Conservation (phyloP, 2,329 filamentous ascomycete genomes). For the Nemania sp. region DNA sequence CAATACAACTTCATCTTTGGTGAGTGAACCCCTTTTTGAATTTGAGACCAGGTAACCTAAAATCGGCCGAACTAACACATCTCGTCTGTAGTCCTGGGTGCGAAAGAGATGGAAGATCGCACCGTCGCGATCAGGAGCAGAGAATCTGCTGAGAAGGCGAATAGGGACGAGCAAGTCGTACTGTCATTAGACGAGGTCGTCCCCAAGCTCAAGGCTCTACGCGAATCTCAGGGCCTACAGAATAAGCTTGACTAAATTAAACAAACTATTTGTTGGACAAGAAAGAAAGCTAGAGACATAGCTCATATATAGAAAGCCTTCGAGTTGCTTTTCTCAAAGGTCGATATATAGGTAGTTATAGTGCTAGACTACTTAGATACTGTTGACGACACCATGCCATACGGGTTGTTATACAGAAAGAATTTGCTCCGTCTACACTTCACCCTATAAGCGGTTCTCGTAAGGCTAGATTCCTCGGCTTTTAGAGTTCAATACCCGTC, state of each 20-base stretch:
- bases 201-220: slow-evolving; percentile 27
- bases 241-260: slow-evolving; percentile 24
- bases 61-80: not conserved
- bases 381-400: slow-evolving; percentile 6
- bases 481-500: too few species aligned
- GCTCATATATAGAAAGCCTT: not conserved
- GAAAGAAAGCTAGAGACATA: not conserved
- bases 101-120: slow-evolving; percentile 34
- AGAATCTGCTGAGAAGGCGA: slow-evolving; percentile 32
- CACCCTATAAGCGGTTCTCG: too few species aligned
- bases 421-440: not conserved
- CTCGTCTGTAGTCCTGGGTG: slow-evolving; percentile 31
- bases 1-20: slow-evolving; percentile 86
- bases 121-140: slow-evolving; percentile 36
- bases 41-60: not conserved
- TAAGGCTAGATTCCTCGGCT: too few species aligned
- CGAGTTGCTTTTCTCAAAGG: not conserved
- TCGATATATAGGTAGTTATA: slow-evolving; percentile 2
- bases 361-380: slow-evolving; percentile 12
- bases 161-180: slow-evolving; percentile 33
- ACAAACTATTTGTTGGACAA: not conserved
- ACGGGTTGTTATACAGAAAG: not conserved
- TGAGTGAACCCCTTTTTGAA: slow-evolving; percentile 49
- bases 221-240: slow-evolving; percentile 15
- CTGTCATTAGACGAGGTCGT: slow-evolving; percentile 32